Conservation (phyloP, 495 filamentous ascomycete genomes). For the Evernia prunastri region DNA sequence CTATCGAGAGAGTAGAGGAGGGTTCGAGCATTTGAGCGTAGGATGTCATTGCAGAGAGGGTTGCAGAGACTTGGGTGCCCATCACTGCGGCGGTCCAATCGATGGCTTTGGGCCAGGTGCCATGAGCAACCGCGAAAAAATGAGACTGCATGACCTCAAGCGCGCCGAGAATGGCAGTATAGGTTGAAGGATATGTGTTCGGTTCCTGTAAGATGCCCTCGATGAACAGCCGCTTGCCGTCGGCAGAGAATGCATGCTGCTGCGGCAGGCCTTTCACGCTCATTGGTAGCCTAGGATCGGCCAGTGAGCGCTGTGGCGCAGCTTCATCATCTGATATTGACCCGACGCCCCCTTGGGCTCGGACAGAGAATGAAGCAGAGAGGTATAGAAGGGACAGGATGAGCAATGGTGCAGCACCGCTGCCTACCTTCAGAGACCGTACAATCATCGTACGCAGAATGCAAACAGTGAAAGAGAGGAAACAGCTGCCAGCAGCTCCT, state of each 20-base stretch:
- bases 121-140: conserved; percentile 71
- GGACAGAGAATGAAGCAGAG: not conserved
- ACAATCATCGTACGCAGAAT: conserved; percentile 6
- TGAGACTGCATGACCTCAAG: conserved; percentile 67
- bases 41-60: conserved; percentile 56
- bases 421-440: not conserved
- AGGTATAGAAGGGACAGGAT: not conserved
- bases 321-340: not conserved
- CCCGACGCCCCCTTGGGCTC: no score
- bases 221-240: not conserved
- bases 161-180: conserved; percentile 46
- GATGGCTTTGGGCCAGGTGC: conserved; percentile 79
- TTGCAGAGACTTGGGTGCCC: conserved; percentile 69
- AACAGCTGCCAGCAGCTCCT: conserved; percentile 5
- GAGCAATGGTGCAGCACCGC: not conserved
- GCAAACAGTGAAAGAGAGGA: not conserved
- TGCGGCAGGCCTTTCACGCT: not conserved
- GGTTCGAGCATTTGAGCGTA: conserved; percentile 28
- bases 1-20: conserved; percentile 24
- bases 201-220: not conserved
- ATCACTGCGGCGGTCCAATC: conserved; percentile 94
- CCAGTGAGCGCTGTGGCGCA: conserved; percentile 1
- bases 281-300: not conserved
- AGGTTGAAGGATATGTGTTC: conserved; percentile 14
- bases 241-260: not conserved